Evolutionary conservation across 1,284 basidiomycete species (phyloP), one percentile per base, ranked within the genome.

Genomic region (Cutaneotrichosporon cutaneum): DNA sequence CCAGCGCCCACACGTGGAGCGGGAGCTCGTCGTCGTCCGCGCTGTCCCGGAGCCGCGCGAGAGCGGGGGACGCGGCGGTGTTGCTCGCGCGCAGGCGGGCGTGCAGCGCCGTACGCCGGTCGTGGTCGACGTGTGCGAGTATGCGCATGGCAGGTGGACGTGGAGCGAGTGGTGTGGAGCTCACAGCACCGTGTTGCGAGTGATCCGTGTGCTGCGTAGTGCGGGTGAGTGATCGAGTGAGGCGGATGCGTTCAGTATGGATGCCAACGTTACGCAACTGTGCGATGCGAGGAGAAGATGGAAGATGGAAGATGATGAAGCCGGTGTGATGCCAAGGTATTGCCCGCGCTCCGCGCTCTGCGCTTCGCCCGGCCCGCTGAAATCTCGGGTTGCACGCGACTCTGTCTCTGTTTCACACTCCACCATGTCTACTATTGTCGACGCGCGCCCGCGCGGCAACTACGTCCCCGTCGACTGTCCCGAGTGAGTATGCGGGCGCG

Each of bases 381-480:
- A 35, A 22, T 26, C 52, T 39, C 22, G n/a, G n/a, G n/a, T n/a
- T n/a, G 21, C 33, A 30, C 27, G 14, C 24, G 18, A 18, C 22
- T n/a, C 13, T 18, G 14, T 36, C 5, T 33, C 42, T 22, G 8
- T 39, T 18, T 22, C 51, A 56, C 32, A 32, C 54, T 13, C 24
- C 52, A 61, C 54, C 58, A 78, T 78, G 77, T 77, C 75, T 22
- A 78, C 77, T 7, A 78, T 79, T 26, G 74, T 79, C 24, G 78
- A 80, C 35, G 72, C 77, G 14, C 66, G 78, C 30, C 71, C 75
- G 11, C 67, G 78, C 27, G 77, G 77, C 16, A 68, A 62, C 13
- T 76, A 76, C 56, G 70, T 69, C 22, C 73, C 78, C 2, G 75
- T 67, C 27, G 76, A 77, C 58, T 80, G 78, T 58, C 77, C 81